Percentiles rank a stretch among this genome's conserved stretches.
phyloP scores from a whole-genome alignment of 208 protist species.

The Blastocrithidia nonstop region DNA sequence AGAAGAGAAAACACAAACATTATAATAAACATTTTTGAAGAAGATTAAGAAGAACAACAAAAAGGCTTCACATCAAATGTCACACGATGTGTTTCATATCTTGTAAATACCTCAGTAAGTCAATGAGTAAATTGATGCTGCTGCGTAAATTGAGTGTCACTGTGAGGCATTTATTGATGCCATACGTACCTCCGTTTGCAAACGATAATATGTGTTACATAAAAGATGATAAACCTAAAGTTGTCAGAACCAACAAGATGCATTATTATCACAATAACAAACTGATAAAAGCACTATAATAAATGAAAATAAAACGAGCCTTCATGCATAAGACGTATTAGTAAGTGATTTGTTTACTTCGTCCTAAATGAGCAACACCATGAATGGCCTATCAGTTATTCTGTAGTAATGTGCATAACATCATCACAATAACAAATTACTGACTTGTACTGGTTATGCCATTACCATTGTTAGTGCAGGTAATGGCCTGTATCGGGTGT shows the following conservation, averaged over 20 bases:
- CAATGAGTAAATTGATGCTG: too few relatives aligned
- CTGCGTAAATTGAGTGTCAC: too few relatives aligned
- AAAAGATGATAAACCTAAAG: too few relatives aligned
- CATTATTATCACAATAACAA: constrained; percentile 7
- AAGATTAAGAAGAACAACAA: too few relatives aligned
- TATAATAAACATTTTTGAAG: too few relatives aligned
- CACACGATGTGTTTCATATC: too few relatives aligned
- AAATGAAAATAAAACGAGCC: constrained; percentile 2
- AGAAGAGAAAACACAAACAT: constrained; percentile 4
- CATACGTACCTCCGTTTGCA: not conserved
- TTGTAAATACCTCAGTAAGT: too few relatives aligned
- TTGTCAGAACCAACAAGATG: too few relatives aligned
- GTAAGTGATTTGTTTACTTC: constrained; percentile 41
- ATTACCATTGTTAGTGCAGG: constrained; percentile 69
- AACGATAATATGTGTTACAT: not conserved
- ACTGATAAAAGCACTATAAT: not conserved
- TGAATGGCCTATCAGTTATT: constrained; percentile 55
- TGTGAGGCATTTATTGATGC: not conserved
- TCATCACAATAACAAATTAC: constrained; percentile 26
- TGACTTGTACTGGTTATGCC: constrained; percentile 35
- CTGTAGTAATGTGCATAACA: constrained; percentile 45
- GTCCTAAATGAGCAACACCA: constrained; percentile 51
- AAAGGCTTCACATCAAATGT: too few relatives aligned
- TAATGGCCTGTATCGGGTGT: constrained; percentile 57
- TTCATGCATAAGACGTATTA: constrained; percentile 13